Conservation (phyloP, 192 early-diverging fungal genomes). For the Thoreauomyces humboldtii region DNA sequence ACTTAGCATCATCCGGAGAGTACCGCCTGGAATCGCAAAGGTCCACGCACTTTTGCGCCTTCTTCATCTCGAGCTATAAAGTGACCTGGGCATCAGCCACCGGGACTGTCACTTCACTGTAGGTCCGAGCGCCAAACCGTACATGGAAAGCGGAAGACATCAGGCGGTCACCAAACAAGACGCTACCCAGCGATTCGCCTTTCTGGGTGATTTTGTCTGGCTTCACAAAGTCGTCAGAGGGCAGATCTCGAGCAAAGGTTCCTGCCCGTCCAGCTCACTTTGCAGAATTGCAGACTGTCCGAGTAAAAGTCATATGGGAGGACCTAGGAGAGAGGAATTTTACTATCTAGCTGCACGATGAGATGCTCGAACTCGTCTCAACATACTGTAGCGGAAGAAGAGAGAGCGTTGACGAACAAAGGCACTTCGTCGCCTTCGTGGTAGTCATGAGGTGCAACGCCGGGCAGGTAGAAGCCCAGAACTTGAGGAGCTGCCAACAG, state of each 20-base stretch:
- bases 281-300: conserved; percentile 80
- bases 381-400: conserved; percentile 60
- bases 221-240: no score
- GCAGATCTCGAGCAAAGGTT: no score
- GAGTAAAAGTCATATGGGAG: conserved; percentile 89
- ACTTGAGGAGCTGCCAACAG: no score
- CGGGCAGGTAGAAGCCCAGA: conserved; percentile 94
- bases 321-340: no score
- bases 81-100: no score
- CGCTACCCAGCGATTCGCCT: conserved; percentile 83
- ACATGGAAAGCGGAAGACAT: conserved; percentile 79
- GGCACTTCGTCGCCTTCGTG: conserved; percentile 60
- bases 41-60: conserved; percentile 56
- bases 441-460: conserved; percentile 90
- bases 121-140: conserved; percentile 5
- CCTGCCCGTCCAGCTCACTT: no score
- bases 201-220: conserved; percentile 53
- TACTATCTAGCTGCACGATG: no score
- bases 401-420: conserved; percentile 84
- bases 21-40: conserved; percentile 61
- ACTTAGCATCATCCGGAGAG: conserved; percentile 69
- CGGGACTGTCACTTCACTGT: no score
- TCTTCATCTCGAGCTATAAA: conserved; percentile 63
- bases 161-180: conserved; percentile 94
- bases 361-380: background rate